A percentile compares a stretch with the other conserved stretches of the same genome.
phyloP scores from a whole-genome alignment of 768 basidiomycete genomes.

The Xerocomellus dryophilus region DNA sequence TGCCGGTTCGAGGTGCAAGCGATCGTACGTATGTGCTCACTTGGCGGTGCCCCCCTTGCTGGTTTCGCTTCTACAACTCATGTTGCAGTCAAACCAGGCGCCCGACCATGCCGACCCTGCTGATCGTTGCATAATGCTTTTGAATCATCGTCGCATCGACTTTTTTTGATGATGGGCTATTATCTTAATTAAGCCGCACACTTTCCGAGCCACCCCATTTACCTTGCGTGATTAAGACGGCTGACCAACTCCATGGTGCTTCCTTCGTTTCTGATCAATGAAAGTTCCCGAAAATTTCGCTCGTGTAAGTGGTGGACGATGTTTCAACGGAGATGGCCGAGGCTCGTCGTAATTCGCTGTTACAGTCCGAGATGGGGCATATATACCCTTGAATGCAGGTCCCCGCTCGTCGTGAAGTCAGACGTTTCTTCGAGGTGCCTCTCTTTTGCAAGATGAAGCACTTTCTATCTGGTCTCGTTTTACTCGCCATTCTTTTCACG shows the following conservation, averaged over 20 bases:
- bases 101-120: no score
- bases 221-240: not conserved
- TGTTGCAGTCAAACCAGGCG: no score
- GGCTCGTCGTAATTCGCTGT: not conserved
- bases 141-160: not conserved
- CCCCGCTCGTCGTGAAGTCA: not conserved
- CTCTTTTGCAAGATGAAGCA: not conserved
- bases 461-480: not conserved
- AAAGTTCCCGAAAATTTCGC: not conserved
- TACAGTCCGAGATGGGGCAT: not conserved
- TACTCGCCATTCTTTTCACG: not conserved
- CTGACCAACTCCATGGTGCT: not conserved
- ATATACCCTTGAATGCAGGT: not conserved
- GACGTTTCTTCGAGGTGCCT: not conserved
- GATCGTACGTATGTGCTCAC: no score
- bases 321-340: not conserved
- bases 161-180: not conserved
- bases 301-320: not conserved
- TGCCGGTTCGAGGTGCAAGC: no score
- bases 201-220: not conserved
- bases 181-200: not conserved
- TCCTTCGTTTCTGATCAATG: not conserved
- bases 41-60: no score
- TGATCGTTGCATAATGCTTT: not conserved
- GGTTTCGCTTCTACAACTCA: no score